Evolutionary conservation across 2,329 filamentous ascomycete genomes (phyloP).

Genomic region (Hortaea sp.): DNA sequence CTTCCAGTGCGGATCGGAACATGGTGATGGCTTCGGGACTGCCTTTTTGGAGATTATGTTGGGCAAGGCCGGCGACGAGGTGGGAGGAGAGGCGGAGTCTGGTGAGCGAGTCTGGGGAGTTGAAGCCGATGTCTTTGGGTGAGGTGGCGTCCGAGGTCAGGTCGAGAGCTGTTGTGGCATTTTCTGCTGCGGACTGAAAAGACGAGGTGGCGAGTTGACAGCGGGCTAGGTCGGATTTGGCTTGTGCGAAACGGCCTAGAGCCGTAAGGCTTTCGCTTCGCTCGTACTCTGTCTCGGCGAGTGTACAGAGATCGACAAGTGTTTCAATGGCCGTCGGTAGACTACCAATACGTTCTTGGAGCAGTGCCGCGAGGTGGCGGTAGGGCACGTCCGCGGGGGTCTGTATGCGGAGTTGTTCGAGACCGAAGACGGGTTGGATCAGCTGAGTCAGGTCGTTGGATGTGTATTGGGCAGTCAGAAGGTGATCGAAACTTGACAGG

Average conservation of each 20-base stretch:
- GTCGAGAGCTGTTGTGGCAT: slow-evolving; percentile 69
- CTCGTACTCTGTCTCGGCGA: slow-evolving; percentile 75
- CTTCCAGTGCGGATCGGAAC: slow-evolving; percentile 70
- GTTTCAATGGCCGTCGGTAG: slow-evolving; percentile 51
- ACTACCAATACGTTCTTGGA: slow-evolving; percentile 71
- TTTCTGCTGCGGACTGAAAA: slow-evolving; percentile 62
- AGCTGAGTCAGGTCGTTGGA: slow-evolving; percentile 49
- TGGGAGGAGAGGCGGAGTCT: slow-evolving; percentile 74
- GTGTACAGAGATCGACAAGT: slow-evolving; percentile 56
- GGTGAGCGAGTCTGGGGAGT: slow-evolving; percentile 53
- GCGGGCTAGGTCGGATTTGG: slow-evolving; percentile 79
- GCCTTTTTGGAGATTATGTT: slow-evolving; percentile 55
- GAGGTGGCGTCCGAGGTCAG: slow-evolving; percentile 57
- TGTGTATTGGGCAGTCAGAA: slow-evolving; percentile 49
- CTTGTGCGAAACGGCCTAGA: slow-evolving; percentile 67
- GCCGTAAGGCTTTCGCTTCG: slow-evolving; percentile 64
- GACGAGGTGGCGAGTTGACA: slow-evolving; percentile 60
- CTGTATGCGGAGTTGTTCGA: slow-evolving; percentile 69
- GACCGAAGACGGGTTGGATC: slow-evolving; percentile 78
- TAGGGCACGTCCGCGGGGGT: slow-evolving; percentile 60
- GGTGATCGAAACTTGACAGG: slow-evolving; percentile 70
- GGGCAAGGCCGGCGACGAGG: slow-evolving; percentile 72
- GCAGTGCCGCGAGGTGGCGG: slow-evolving; percentile 67
- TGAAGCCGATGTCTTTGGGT: slow-evolving; percentile 46
- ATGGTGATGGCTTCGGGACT: slow-evolving; percentile 63